A percentile compares a stretch with the other conserved stretches of the same genome.
Evolutionary conservation across 2,329 filamentous ascomycete species (phyloP).

Genomic region (Aspergillus aculeatinus): DNA sequence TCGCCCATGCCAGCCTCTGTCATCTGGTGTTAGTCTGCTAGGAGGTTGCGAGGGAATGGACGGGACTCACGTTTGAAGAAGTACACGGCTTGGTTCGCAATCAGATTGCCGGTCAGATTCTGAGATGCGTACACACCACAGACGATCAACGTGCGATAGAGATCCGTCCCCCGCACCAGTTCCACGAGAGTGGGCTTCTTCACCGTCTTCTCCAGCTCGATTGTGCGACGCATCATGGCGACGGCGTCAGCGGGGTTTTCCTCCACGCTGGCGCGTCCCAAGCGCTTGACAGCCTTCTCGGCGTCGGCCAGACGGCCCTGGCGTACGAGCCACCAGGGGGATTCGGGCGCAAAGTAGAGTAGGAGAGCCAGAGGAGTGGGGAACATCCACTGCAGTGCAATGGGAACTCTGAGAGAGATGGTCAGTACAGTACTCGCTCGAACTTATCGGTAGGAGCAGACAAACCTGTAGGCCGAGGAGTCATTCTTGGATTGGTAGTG

Average conservation of each 20-base stretch:
- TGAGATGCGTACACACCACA: conserved; percentile 60
- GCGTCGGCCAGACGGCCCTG: conserved; percentile 49
- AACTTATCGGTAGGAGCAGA: conserved; percentile 23
- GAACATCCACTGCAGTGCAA: conserved; percentile 61
- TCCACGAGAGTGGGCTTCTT: conserved; percentile 53
- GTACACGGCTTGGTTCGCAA: conserved; percentile 62
- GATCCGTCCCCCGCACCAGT: conserved; percentile 56
- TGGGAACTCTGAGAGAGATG: conserved; percentile 47
- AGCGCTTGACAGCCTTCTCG: conserved; percentile 49
- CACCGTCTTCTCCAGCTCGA: conserved; percentile 20
- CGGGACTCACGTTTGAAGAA: conserved; percentile 51
- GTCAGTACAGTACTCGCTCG: conserved; percentile 32
- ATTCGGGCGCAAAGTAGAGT: conserved; percentile 50
- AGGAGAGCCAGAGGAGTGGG: conserved; percentile 56
- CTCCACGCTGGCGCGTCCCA: conserved; percentile 42
- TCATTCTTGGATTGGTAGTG: conserved; percentile 46
- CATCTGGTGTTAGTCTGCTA: conserved; percentile 28
- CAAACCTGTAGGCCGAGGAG: conserved; percentile 46
- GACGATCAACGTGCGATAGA: conserved; percentile 55
- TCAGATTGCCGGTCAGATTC: conserved; percentile 61
- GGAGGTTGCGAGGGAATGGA: conserved; percentile 15
- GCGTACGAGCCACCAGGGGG: conserved; percentile 57
- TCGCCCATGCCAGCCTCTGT: conserved; percentile 60
- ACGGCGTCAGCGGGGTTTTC: conserved; percentile 48
- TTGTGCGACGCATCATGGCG: conserved; percentile 59